Conservation (phyloP, 352 stramenopile genomes). For the Pythium sukuiense region DNA sequence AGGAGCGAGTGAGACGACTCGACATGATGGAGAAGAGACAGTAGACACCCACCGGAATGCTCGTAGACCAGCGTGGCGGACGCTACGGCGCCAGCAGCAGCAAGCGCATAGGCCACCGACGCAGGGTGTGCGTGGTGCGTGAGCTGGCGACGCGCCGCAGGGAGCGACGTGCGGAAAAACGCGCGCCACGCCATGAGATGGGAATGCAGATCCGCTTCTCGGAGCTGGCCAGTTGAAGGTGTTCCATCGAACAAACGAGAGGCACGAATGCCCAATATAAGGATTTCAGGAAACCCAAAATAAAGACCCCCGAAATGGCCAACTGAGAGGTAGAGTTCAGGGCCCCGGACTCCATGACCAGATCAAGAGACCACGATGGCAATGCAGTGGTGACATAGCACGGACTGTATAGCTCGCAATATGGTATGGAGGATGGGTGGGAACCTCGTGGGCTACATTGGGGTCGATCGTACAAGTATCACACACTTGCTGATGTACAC, state of each 20-base stretch:
- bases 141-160: not conserved
- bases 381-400: too few species aligned
- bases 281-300: not conserved
- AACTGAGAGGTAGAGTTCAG: too few species aligned
- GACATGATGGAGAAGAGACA: not conserved
- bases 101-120: constrained; percentile 6
- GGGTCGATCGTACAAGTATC: too few species aligned
- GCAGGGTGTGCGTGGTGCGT: not conserved
- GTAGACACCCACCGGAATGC: not conserved
- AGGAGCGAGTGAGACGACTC: not conserved
- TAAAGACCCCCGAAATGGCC: not conserved
- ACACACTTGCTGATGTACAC: too few species aligned
- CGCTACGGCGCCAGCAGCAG: not conserved
- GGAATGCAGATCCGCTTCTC: not conserved
- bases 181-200: not conserved
- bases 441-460: too few species aligned
- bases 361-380: too few species aligned
- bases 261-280: not conserved
- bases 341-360: too few species aligned
- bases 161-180: not conserved
- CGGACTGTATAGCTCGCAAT: too few species aligned
- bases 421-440: too few species aligned
- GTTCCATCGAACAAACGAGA: not conserved
- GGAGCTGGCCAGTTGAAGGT: not conserved
- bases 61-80: not conserved